Percentiles rank a stretch among this genome's conserved stretches.
Conservation (phyloP, 257 asterid genomes). For the Nicotiana tabacum region DNA sequence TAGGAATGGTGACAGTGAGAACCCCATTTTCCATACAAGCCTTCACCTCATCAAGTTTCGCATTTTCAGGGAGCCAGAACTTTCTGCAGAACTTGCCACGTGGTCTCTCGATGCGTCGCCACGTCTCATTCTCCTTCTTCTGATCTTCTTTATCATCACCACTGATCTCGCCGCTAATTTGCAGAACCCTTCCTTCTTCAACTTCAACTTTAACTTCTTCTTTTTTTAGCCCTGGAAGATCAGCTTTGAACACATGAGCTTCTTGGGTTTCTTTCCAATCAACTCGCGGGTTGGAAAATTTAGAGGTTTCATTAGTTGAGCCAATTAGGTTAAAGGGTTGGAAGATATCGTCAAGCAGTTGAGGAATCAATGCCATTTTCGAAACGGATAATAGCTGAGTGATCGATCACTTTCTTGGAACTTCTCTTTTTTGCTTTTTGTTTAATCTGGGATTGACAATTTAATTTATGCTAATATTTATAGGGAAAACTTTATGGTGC, state of each 20-base stretch:
- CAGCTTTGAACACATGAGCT: not conserved
- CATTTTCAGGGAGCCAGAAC: not conserved
- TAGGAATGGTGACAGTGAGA: not conserved
- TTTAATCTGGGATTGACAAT: not conserved
- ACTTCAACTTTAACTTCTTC: not conserved
- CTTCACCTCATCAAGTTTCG: slow-evolving; percentile 4
- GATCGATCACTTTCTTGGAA: not conserved
- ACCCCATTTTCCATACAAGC: slow-evolving; percentile 6
- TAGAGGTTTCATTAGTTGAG: not conserved
- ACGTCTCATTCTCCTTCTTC: slow-evolving; percentile 3
- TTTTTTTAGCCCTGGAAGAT: not conserved
- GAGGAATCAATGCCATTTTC: slow-evolving; percentile 13
- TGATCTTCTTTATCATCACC: not conserved
- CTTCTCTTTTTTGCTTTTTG: not conserved
- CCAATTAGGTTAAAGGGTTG: not conserved
- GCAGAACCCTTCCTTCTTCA: not conserved
- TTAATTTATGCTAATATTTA: not conserved
- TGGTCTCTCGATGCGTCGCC: not conserved
- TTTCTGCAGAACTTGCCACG: not conserved
- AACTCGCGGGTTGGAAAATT: not conserved
- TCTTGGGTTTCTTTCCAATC: not conserved
- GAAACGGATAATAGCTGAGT: not conserved
- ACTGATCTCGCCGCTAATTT: not conserved
- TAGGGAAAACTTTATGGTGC: not conserved
- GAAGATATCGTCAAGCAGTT: not conserved